Base-by-base conservation (phyloP, 2,329 filamentous ascomycete species). In the Diaporthe capsici region DNA sequence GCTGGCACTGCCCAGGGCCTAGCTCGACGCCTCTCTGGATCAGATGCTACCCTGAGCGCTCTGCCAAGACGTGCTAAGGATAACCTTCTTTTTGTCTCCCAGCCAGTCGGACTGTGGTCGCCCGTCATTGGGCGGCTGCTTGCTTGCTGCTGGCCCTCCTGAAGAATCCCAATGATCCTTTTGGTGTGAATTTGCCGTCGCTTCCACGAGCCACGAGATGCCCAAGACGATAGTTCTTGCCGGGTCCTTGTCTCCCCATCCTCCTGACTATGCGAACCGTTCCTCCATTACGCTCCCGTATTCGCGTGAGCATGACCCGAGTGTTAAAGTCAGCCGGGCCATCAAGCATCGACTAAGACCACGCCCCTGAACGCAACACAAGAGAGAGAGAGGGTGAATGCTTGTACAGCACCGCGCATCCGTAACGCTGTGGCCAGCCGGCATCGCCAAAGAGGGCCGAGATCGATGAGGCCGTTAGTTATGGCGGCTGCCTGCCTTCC, bases 51-150 rank as follows among this genome's bases (percentile, higher is more conserved):
- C 51, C 57, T 61, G 70, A n/a, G 70, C 58, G 17, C 57, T 39
- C 70, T 61, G 70, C 70, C 70, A 72, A 72, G 70, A 63, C n/a
- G 47, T 61, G 47, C 71, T 65, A 73, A 73, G 71, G 57, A 73
- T 73, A 73, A 73, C 71, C 71, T 73, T 73, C 58, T 73, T 73
- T 63, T 65, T 73, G 71, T 73, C 47, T 53, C 71, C 57, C 71
- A 73, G 71, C 71, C 44, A 44, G 71, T 73, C 71, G 71, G 71
- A 73, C 71, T 47, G 63, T 53, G 63, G 63, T 68, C 31, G 22
- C 47, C 47, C 20, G 31, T 28, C 55, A 72, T 42, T 58, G 57
- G 63, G 60, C 28, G 15, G 22, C 58, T 44, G 25, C 58, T 10
- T 51, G 28, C 44, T 20, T 39, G 37, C 42, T 31, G 42, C 8